These are phyloP conservation scores for Crassisporium funariophilum DNA, from an alignment of 768 basidiomycete genomes.

Conservation along the genomic window DNA sequence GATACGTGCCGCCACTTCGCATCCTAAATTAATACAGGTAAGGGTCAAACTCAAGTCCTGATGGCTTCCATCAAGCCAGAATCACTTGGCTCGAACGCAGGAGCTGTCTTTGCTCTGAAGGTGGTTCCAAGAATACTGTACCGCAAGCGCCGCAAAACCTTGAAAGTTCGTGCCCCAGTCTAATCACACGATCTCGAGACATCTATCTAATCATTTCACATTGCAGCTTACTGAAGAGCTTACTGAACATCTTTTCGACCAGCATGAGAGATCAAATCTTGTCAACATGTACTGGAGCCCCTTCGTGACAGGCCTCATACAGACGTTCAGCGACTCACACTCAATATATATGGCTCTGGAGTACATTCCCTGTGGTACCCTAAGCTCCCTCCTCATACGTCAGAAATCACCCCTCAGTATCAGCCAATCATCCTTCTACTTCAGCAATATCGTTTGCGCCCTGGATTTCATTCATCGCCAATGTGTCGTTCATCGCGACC, in stretches of 20 bases:
- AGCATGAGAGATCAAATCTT: conserved; percentile 43
- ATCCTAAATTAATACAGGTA: conserved; percentile 35
- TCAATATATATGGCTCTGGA: conserved; percentile 57
- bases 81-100: conserved; percentile 34
- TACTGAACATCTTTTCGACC: background rate
- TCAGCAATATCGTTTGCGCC: conserved; percentile 52
- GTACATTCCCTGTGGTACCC: conserved; percentile 45
- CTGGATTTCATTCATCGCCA: conserved; percentile 47
- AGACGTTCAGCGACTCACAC: conserved; percentile 45
- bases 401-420: conserved; percentile 31
- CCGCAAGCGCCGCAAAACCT: too few relatives aligned
- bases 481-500: conserved; percentile 53
- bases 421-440: conserved; percentile 48
- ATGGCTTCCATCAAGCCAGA: conserved; percentile 38
- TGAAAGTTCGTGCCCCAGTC: too few relatives aligned
- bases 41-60: conserved; percentile 45
- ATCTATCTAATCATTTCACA: too few relatives aligned
- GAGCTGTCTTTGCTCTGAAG: conserved; percentile 50
- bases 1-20: conserved; percentile 6
- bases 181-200: too few relatives aligned
- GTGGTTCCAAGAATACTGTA: conserved; percentile 37
- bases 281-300: conserved; percentile 52
- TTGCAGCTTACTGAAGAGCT: too few relatives aligned
- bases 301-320: conserved; percentile 49
- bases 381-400: conserved; percentile 38